These are phyloP conservation scores for Talaromyces pinophilus DNA, from an alignment of 2,329 filamentous ascomycete species.

Conservation along the genomic window DNA sequence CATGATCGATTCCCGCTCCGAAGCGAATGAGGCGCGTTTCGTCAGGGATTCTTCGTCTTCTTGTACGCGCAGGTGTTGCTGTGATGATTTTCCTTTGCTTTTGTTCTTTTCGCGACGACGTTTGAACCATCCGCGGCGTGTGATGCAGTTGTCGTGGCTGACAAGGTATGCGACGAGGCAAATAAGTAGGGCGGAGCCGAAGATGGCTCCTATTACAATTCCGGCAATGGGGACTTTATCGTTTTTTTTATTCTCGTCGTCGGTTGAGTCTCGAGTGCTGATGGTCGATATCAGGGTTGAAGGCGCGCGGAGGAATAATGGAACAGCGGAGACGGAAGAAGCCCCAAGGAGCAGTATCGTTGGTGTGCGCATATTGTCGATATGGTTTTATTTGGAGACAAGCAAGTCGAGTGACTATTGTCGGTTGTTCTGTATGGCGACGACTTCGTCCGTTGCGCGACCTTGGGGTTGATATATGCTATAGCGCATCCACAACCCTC, in stretches of 20 bases:
- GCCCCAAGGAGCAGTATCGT: constrained; percentile 10
- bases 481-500: neutral
- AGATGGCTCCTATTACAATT: constrained; percentile 18
- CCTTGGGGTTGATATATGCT: neutral
- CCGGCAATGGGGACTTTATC: constrained; percentile 10
- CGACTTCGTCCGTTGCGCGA: neutral
- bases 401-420: neutral
- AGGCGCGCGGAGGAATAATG: neutral
- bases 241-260: neutral
- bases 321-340: constrained; percentile 1
- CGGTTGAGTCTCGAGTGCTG: constrained; percentile 5
- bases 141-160: constrained; percentile 22
- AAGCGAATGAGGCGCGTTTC: constrained; percentile 26
- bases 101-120: constrained; percentile 7
- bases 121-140: constrained; percentile 22
- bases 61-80: constrained; percentile 1
- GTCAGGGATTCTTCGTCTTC: constrained; percentile 21
- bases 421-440: neutral
- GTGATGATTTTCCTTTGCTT: neutral
- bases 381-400: neutral
- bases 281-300: constrained; percentile 10
- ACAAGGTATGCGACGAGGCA: constrained; percentile 13
- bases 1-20: constrained; percentile 33
- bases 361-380: constrained; percentile 4
- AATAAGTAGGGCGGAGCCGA: neutral